A percentile compares a stretch with the other conserved stretches of the same genome.
These are phyloP conservation scores for Cryphonectria carpinicola DNA, from an alignment of 2,329 filamentous ascomycete species.

Conservation along the genomic window DNA sequence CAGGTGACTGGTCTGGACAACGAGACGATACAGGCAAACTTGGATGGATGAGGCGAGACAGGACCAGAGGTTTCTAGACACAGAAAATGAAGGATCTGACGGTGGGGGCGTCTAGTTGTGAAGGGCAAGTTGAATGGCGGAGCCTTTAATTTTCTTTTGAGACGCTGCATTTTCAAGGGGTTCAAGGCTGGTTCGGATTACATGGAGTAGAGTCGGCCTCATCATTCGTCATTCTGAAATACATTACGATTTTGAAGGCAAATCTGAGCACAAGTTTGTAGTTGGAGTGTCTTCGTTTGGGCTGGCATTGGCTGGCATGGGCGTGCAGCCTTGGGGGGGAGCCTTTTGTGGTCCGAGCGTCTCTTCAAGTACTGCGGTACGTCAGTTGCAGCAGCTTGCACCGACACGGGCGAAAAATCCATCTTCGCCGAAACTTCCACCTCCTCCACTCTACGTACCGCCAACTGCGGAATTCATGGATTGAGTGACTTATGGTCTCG, in stretches of 20 bases:
- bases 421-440: background rate
- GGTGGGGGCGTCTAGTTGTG: conserved; percentile 11
- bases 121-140: conserved; percentile 4
- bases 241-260: background rate
- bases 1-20: background rate
- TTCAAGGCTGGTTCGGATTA: conserved; percentile 16
- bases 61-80: background rate
- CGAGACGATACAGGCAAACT: background rate
- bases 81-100: conserved; percentile 12
- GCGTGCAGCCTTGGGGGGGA: background rate
- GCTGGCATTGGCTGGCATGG: background rate
- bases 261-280: background rate
- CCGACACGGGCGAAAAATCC: background rate
- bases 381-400: background rate
- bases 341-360: conserved; percentile 11
- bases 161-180: conserved; percentile 26
- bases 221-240: conserved; percentile 16
- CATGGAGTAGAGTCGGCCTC: conserved; percentile 26
- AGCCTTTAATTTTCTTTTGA: conserved; percentile 21
- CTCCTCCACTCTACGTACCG: background rate
- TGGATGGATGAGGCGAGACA: background rate
- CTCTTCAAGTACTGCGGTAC: background rate
- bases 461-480: conserved; percentile 3
- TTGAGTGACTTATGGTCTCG: conserved; percentile 14
- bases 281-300: background rate